Evolutionary conservation across 176 grass and related monocot genomes (phyloP).

Genomic region (Triticum urartu): DNA sequence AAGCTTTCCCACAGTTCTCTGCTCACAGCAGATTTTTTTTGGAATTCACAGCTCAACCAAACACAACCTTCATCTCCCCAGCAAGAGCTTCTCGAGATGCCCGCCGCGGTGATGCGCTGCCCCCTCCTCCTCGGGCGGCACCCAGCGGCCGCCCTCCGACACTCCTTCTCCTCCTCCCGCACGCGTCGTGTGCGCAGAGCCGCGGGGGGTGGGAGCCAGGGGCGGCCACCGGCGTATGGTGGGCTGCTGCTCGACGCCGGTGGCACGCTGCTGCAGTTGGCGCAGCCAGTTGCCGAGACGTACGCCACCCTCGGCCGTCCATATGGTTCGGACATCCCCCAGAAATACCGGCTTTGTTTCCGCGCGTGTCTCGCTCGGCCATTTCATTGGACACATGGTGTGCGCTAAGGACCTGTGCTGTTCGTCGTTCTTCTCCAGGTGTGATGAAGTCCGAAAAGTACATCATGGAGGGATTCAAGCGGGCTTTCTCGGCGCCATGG

Average conservation of each 20-base stretch:
- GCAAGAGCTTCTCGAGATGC: constrained; percentile 30
- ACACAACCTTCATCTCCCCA: not conserved
- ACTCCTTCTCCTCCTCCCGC: not conserved
- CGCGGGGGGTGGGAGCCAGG: not conserved
- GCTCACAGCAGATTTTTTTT: not conserved
- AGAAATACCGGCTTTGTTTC: not conserved
- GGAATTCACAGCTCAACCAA: not conserved
- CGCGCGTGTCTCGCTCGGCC: not conserved
- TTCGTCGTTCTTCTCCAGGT: constrained; percentile 27
- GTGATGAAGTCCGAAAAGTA: constrained; percentile 36
- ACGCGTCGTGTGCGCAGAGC: not conserved
- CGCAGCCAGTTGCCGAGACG: constrained; percentile 58
- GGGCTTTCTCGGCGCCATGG: constrained; percentile 79
- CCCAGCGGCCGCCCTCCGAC: not conserved
- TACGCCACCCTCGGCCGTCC: constrained; percentile 67
- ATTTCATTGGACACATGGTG: constrained; percentile 12
- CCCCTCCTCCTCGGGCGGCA: constrained; percentile 12
- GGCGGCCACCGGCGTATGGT: constrained; percentile 35
- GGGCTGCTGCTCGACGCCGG: constrained; percentile 81
- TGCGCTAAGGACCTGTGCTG: not conserved
- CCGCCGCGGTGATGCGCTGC: not conserved
- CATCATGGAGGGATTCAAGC: constrained; percentile 83
- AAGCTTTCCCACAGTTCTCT: not conserved
- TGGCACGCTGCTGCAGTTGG: constrained; percentile 80
- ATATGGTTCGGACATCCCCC: constrained; percentile 49